Base-by-base conservation (phyloP, 2,329 filamentous ascomycete species). In the Colletotrichum eremochloae region DNA sequence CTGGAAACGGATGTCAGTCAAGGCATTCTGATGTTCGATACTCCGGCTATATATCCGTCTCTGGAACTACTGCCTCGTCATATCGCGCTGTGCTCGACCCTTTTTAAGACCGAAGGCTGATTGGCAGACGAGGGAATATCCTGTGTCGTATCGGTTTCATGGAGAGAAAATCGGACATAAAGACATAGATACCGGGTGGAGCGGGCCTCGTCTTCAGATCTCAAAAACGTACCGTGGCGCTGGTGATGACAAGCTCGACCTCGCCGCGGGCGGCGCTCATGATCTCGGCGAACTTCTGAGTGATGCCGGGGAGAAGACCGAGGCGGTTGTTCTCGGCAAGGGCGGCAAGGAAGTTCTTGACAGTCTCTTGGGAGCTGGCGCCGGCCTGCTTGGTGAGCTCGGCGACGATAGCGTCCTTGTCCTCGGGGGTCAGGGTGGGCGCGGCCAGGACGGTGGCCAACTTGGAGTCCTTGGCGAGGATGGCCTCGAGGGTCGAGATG, bases 311-410 rank as follows among this genome's bases (percentile, higher is more conserved):
- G 75, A 99, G 89, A 75, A 96, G 87, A 76, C 92, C 91, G 77
- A 99, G 88, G 77, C 96, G 91, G 91, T 99, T 99, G 91, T 99
- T 97, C 87, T 96, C 94, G 77, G 96, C 96, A 71, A 99, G 90
- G 70, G 96, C 93, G 70, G 87, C 82, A 78, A 99, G 90, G 88
- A 99, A 95, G 90, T 98, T 97, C 91, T 96, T 95, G 84, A 98
- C 87, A 75, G 95, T 94, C 81, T 94, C 91, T 81, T 93, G 94
- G 83, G 92, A 89, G 75, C 85, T 82, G 77, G 85, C 84, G 78
- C 92, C 93, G 76, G 93, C 87, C 81, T 92, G 89, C 91, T 97
- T 97, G 85, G 93, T 88, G 78, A 99, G 91, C 89, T 98, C 96
- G 79, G 89, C 86, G 74, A 98, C 86, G 81, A 99, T 94, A 84